These are phyloP conservation scores for Salicornia ramosissima DNA, from an alignment of 148 eudicot genomes.

Conservation along the genomic window DNA sequence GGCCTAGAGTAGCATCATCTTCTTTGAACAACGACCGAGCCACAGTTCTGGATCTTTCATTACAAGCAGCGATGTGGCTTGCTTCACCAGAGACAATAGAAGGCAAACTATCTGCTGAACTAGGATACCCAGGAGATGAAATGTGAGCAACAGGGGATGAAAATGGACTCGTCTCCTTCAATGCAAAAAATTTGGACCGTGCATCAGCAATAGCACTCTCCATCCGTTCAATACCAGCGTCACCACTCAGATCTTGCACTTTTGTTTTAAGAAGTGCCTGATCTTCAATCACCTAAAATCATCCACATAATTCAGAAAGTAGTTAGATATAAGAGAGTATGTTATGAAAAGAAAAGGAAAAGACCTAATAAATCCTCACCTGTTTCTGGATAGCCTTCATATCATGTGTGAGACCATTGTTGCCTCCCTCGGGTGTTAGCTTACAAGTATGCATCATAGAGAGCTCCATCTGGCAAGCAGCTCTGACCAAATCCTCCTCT, in stretches of 20 bases:
- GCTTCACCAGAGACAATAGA: conserved; percentile 29
- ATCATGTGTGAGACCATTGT: conserved; percentile 65
- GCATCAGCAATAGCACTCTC: conserved; percentile 68
- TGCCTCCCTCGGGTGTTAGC: conserved; percentile 58
- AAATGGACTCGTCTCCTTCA: conserved; percentile 54
- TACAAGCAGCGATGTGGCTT: conserved; percentile 21
- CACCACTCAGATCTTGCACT: conserved; percentile 79
- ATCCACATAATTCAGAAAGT: conserved; percentile 3
- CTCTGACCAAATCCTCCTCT: conserved; percentile 93
- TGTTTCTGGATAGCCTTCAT: conserved; percentile 94
- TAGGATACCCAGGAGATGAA: conserved; percentile 39
- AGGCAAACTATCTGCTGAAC: conserved; percentile 39
- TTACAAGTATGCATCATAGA: conserved; percentile 97
- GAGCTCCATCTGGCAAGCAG: conserved; percentile 92
- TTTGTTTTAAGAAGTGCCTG: conserved; percentile 78
- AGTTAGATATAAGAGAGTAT: not conserved
- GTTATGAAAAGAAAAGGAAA: not conserved
- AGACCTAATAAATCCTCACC: conserved; percentile 32
- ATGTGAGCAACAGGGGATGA: conserved; percentile 54
- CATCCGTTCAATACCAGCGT: conserved; percentile 82
- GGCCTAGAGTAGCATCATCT: conserved; percentile 23
- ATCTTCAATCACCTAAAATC: conserved; percentile 65
- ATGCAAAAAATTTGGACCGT: conserved; percentile 57
- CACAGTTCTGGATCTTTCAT: conserved; percentile 38
- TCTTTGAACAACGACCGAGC: conserved; percentile 71